Base-by-base conservation (phyloP, 1,139 yeast species). In the Geotrichum histeridarum region DNA sequence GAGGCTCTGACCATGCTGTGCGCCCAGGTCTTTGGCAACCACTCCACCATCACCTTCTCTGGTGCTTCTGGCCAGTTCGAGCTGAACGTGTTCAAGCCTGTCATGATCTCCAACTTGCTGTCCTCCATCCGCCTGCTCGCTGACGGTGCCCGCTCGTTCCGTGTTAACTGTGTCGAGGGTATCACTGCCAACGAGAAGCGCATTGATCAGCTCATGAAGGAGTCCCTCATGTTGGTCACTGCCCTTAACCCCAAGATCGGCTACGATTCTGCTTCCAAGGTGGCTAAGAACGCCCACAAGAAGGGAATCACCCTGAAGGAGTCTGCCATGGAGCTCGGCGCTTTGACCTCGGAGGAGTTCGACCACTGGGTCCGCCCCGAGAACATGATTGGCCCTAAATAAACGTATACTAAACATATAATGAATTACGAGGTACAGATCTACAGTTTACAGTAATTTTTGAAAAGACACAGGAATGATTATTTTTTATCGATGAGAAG, bases 61-160 rank as follows among this genome's bases (percentile, higher is more conserved):
- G 99, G 99, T 67, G 97, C 99, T 42, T 87, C 95, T 48, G 99
- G 99, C 66, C 99, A 94, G 77, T 93, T 94, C 65, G 99, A 93
- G 77, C 82, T 93, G 72, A 93, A 93, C 73, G 99, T 94, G 46
- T 93, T 90, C 84, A 93, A 93, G 79, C 99, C 99, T 51, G 91
- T 93, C 53, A 78, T 93, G 89, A 88, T 88, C 68, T 78, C 91
- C 62, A 93, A 93, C 81, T 79, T 93, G 72, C 80, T 93, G 67
- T 81, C 87, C 58, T 89, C 97, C 11, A 77, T 91, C 64, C 83
- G 97, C 72, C 80, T 93, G 67, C 75, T 93, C 63, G 95, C 93
- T 55, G 99, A 93, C 68, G 96, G 95, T 62, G 76, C 82, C 61
- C 78, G 82, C 68, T 91, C 98, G 17, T 93, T 93, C 84, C 84